Evolutionary conservation across 768 basidiomycete genomes (phyloP), one percentile per base, ranked within the genome.

Genomic region (Amanita exitialis): DNA sequence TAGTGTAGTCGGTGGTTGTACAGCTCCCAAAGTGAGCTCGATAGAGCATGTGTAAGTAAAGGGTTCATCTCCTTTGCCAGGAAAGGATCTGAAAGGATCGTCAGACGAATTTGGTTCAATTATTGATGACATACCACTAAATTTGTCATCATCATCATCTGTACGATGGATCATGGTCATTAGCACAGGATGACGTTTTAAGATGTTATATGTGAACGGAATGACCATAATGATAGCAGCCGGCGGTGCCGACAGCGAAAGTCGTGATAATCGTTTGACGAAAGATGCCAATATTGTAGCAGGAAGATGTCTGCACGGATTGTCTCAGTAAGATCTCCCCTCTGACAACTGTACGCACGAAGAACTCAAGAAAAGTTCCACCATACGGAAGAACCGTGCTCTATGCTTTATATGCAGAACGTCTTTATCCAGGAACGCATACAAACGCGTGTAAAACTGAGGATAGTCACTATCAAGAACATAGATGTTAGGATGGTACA

Each of bases 21-120:
- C 32, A 99, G 75, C 67, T 99, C 95, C 96, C 96, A 98, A 12
- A 96, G 65, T 7, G 91, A 94, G 41, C 90, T 92, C 39, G 86
- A 78, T 12, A 95, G 71, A 0, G 95, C 95, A 47, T 79, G 72
- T 2, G 92, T 88, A 38, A 78, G 67, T 41, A 84, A 73, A 0
- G 94, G 94, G 53, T 92, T 85, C 2, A 66, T 60, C 59, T 94
- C 90, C 0, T 67, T 53, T 0, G 75, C 54, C 18, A 84, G 55
- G 69, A 88, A 98, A 2, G 87, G 83, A 60, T 98, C 77, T 69
- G 64, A 65, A n/a, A n/a, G n/a, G n/a, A n/a, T n/a, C n/a, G n/a
- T n/a, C n/a, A n/a, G n/a, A n/a, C n/a, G n/a, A n/a, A n/a, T n/a
- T n/a, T n/a, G n/a, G n/a, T n/a, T n/a, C n/a, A n/a, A n/a, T n/a